Evolutionary conservation across 352 stramenopile species (phyloP).

Genomic region (Globisporangium viniferum): DNA sequence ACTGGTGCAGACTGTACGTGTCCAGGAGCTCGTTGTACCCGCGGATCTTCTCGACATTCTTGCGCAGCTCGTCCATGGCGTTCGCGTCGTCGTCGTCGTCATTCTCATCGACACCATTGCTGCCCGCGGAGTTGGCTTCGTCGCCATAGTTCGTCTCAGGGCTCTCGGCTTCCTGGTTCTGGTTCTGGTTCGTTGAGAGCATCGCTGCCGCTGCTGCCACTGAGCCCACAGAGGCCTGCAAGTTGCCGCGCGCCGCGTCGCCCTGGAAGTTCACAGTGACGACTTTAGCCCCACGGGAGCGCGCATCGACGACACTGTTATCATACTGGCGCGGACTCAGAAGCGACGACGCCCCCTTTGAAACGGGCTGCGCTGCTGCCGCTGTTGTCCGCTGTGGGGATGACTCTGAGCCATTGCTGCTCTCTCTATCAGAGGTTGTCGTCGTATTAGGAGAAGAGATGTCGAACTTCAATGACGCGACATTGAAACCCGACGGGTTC

Average conservation of each 20-base stretch:
- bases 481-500: conserved; percentile 66
- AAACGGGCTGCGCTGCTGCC: background rate
- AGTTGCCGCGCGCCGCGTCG: conserved; percentile 8
- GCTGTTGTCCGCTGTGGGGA: background rate
- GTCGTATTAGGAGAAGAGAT: conserved; percentile 22
- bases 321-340: background rate
- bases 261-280: conserved; percentile 31
- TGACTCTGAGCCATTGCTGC: conserved; percentile 5
- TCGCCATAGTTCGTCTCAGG: conserved; percentile 22
- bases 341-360: background rate
- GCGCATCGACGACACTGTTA: background rate
- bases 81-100: conserved; percentile 24
- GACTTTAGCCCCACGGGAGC: conserved; percentile 18
- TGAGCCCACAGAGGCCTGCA: conserved; percentile 16
- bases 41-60: conserved; percentile 77
- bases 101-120: conserved; percentile 12
- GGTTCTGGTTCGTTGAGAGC: conserved; percentile 27
- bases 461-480: conserved; percentile 79
- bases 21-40: conserved; percentile 81
- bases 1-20: conserved; percentile 83
- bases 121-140: background rate
- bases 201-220: background rate
- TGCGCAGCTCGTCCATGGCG: conserved; percentile 63
- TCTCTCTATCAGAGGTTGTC: background rate
- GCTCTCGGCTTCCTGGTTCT: conserved; percentile 20